These are phyloP conservation scores for Penicillium flavigenum DNA, from an alignment of 495 filamentous ascomycete genomes.

Conservation along the genomic window DNA sequence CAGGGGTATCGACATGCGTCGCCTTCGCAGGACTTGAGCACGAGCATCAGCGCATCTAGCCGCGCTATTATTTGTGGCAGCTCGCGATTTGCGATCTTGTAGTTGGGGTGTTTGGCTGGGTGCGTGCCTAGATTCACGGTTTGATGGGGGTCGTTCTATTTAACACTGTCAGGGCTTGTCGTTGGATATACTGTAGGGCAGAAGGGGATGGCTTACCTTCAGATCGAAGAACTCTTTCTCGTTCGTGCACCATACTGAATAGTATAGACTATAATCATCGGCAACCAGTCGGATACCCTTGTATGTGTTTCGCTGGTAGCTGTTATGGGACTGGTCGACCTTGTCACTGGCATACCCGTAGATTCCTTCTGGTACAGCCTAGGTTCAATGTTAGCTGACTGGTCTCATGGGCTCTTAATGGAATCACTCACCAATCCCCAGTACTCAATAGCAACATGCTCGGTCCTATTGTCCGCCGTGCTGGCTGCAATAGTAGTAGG, in stretches of 20 bases:
- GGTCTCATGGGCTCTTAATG: background rate
- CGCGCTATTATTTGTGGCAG: slow-evolving; percentile 46
- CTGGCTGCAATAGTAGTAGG: slow-evolving; percentile 38
- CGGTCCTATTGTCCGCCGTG: slow-evolving; percentile 42
- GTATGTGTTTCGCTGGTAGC: slow-evolving; percentile 55
- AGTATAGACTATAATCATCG: slow-evolving; percentile 53
- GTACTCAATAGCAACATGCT: slow-evolving; percentile 61
- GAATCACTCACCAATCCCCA: slow-evolving; percentile 50
- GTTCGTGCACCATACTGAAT: slow-evolving; percentile 60
- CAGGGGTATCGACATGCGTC: slow-evolving; percentile 54
- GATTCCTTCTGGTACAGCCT: slow-evolving; percentile 51
- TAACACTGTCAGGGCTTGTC: background rate
- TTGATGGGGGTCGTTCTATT: slow-evolving; percentile 55
- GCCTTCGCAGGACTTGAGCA: slow-evolving; percentile 59
- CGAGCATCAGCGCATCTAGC: slow-evolving; percentile 57
- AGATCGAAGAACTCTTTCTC: slow-evolving; percentile 59
- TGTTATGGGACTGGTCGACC: slow-evolving; percentile 17
- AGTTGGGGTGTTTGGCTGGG: slow-evolving; percentile 19
- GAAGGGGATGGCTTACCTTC: slow-evolving; percentile 33
- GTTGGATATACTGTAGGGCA: slow-evolving; percentile 1
- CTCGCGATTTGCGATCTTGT: slow-evolving; percentile 25
- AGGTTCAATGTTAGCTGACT: background rate
- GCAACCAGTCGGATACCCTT: slow-evolving; percentile 56
- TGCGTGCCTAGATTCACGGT: slow-evolving; percentile 48
- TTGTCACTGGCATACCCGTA: slow-evolving; percentile 33